Conservation (phyloP, 2,329 filamentous ascomycete genomes). For the Cephalotrichum gorgonifer region DNA sequence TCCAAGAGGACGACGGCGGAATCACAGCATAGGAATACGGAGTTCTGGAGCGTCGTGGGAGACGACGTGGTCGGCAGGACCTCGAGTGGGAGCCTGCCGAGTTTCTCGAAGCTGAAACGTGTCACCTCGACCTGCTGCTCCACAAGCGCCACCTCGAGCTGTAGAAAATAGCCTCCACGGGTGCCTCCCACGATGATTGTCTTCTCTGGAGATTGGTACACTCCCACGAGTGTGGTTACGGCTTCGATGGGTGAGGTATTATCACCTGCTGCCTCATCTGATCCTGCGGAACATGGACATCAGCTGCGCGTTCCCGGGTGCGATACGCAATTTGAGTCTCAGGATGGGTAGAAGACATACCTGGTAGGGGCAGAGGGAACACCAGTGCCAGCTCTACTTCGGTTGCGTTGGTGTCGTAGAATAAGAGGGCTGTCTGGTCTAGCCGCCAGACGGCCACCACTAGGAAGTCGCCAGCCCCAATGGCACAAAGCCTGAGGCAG, state of each 20-base stretch:
- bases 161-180: slow-evolving; percentile 40
- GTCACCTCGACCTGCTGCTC: slow-evolving; percentile 12
- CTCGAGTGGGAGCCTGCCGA: slow-evolving; percentile 25
- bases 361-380: background rate
- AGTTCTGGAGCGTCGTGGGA: slow-evolving; percentile 9
- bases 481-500: slow-evolving; percentile 24
- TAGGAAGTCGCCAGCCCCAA: slow-evolving; percentile 12
- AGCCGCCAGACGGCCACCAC: slow-evolving; percentile 18
- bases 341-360: background rate
- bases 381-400: background rate
- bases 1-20: slow-evolving; percentile 32
- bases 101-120: slow-evolving; percentile 17
- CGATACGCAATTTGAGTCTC: too few species aligned
- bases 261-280: background rate
- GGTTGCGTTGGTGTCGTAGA: slow-evolving; percentile 3
- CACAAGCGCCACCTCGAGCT: slow-evolving; percentile 17
- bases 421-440: slow-evolving; percentile 2
- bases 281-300: background rate
- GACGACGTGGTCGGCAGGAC: slow-evolving; percentile 15
- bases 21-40: slow-evolving; percentile 38
- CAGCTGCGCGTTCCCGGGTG: too few species aligned
- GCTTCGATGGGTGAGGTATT: slow-evolving; percentile 21
- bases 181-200: slow-evolving; percentile 34
- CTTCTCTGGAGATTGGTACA: slow-evolving; percentile 16
- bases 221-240: slow-evolving; percentile 32